Percentiles rank a stretch among this genome's conserved stretches.
Evolutionary conservation across 441 rosid species (phyloP).

Genomic region (Gossypium davidsonii): DNA sequence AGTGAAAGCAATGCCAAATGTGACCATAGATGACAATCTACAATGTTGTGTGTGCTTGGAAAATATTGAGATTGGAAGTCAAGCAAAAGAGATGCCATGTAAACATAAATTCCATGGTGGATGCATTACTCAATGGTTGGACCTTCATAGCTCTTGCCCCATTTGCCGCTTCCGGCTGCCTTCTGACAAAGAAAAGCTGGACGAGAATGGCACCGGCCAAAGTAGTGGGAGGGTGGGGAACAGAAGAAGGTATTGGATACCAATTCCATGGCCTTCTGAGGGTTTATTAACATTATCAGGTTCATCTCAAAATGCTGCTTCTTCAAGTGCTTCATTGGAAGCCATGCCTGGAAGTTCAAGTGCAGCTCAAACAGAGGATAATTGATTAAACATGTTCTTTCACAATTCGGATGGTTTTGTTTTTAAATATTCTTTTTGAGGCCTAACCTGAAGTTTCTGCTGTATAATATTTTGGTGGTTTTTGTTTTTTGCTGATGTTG

Average conservation of each 20-base stretch:
- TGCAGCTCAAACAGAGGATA: conserved; percentile 22
- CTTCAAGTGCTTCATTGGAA: conserved; percentile 17
- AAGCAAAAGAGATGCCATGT: conserved; percentile 69
- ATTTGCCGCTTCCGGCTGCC: conserved; percentile 70
- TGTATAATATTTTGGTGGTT: not conserved
- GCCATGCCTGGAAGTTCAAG: conserved; percentile 16
- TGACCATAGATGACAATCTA: conserved; percentile 34
- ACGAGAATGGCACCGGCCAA: conserved; percentile 22
- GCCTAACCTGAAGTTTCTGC: not conserved
- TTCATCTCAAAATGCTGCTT: conserved; percentile 21
- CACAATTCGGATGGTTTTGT: not conserved
- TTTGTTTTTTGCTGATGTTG: not conserved
- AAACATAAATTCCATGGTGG: conserved; percentile 56
- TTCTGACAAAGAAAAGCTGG: conserved; percentile 44
- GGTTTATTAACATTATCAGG: conserved; percentile 30
- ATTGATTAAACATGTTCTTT: not conserved
- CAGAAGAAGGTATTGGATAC: conserved; percentile 28
- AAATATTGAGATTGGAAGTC: conserved; percentile 40
- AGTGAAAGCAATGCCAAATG: conserved; percentile 50
- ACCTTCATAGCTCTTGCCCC: conserved; percentile 77
- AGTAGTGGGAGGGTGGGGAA: conserved; percentile 13
- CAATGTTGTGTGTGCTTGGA: conserved; percentile 56
- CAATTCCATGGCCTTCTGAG: conserved; percentile 36
- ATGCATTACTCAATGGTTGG: conserved; percentile 76
- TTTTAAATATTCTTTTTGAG: not conserved